Evolutionary conservation across 140 eudicot species (phyloP).

Genomic region (Ambrosia hybrid): DNA sequence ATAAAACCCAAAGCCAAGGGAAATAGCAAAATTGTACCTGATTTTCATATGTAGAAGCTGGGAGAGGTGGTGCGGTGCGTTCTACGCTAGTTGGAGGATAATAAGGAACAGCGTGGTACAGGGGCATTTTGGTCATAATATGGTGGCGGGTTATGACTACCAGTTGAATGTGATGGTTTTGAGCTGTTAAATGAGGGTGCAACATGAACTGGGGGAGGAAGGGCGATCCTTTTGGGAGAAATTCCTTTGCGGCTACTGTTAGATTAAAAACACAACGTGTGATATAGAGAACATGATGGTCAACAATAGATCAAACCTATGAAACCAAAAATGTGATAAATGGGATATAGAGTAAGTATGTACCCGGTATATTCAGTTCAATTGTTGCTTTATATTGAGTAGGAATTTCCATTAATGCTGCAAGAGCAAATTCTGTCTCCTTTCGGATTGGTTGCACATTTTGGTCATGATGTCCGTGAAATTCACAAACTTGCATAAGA

Average conservation of each 20-base stretch:
- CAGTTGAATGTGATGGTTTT: slow-evolving; percentile 52
- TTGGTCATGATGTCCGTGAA: slow-evolving; percentile 90
- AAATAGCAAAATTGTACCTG: slow-evolving; percentile 45
- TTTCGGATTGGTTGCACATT: slow-evolving; percentile 62
- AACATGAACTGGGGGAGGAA: slow-evolving; percentile 78
- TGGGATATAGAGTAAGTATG: slow-evolving; percentile 4
- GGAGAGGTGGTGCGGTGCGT: slow-evolving; percentile 58
- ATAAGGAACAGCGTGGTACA: slow-evolving; percentile 52
- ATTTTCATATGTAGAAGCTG: slow-evolving; percentile 63
- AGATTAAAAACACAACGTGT: neutral
- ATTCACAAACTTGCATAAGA: slow-evolving; percentile 71
- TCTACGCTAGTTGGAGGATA: slow-evolving; percentile 36
- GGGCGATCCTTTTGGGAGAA: slow-evolving; percentile 66
- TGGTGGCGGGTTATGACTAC: slow-evolving; percentile 59
- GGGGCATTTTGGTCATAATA: slow-evolving; percentile 40
- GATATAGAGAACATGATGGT: neutral
- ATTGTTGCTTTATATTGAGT: slow-evolving; percentile 92
- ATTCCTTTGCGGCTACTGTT: slow-evolving; percentile 65
- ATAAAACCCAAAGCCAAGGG: neutral
- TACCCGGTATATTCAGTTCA: slow-evolving; percentile 86
- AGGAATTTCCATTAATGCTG: slow-evolving; percentile 97
- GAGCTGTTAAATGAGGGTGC: slow-evolving; percentile 49
- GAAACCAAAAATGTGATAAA: slow-evolving; percentile 10
- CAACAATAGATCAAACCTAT: slow-evolving; percentile 17
- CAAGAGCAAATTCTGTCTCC: slow-evolving; percentile 95